Base-by-base conservation (phyloP, 176 grass and related monocot species). In the Oryza meyeriana region DNA sequence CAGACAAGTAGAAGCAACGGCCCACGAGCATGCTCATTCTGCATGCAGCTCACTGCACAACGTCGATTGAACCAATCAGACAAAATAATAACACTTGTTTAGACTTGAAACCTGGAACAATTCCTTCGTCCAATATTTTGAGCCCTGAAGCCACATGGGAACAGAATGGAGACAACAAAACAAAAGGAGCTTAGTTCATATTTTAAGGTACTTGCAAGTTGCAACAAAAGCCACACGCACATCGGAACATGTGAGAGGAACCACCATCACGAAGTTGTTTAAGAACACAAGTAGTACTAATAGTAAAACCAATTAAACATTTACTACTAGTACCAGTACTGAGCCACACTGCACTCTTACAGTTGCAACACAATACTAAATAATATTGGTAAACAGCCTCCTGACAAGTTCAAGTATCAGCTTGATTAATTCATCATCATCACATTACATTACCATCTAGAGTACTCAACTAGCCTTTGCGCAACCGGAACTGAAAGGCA, bases 161-260 rank as follows among this genome's bases (percentile, higher is more conserved):
- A 71, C 64, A 65, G 55, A 40, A 64, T 85, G 71, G 77, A 65
- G 64, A 89, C 64, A 85, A 18, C 62, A 27, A 27, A 75, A 75
- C 70, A 27, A 52, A 69, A 59, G 18, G 11, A 24, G 20, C 6
- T 27, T 20, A 74, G 27, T 73, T 28, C 13, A 5, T 48, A 64
- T 18, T n/a, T 4, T 33, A 44, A 45, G 14, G 57, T 27, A n/a
- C n/a, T n/a, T n/a, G n/a, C n/a, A 61, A n/a, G 20, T 57, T 52
- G 52, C 20, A 28, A 31, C n/a, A 69, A 80, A 73, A 73, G 76
- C 8, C 62, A 75, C 9, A 10, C 57, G 24, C 55, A 74, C 81
- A 41, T 61, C n/a, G n/a, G 55, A 18, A 55, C 18, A 55, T 55
- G 70, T 88, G 69, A 69, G 64, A n/a, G 1, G 67, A 38, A 52